Evolutionary conservation across 129 eudicot species (phyloP).

Genomic region (Daucus carota): DH1_v3.0 NC_030384.2:24778501-24779000

Average conservation of each 20-base stretch:
- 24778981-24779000: no score
- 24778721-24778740: conserved; percentile 22
- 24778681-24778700: conserved; percentile 37
- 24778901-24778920: no score
- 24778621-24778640: conserved; percentile 17
- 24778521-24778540: conserved; percentile 37
- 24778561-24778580: conserved; percentile 35
- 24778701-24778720: conserved; percentile 33
- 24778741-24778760: conserved; percentile 15
- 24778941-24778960: no score
- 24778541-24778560: conserved; percentile 46
- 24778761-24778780: conserved; percentile 10
- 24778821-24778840: neutral
- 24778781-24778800: conserved; percentile 1
- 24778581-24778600: conserved; percentile 29
- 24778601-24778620: conserved; percentile 34
- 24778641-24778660: conserved; percentile 27
- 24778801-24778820: neutral
- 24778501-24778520: conserved; percentile 44
- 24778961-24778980: no score
- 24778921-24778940: no score
- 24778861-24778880: no score
- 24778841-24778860: no score
- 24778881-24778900: no score
- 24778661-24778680: conserved; percentile 34